Conservation (phyloP, 2,329 filamentous ascomycete species). For the Epichloe festucae region DNA sequence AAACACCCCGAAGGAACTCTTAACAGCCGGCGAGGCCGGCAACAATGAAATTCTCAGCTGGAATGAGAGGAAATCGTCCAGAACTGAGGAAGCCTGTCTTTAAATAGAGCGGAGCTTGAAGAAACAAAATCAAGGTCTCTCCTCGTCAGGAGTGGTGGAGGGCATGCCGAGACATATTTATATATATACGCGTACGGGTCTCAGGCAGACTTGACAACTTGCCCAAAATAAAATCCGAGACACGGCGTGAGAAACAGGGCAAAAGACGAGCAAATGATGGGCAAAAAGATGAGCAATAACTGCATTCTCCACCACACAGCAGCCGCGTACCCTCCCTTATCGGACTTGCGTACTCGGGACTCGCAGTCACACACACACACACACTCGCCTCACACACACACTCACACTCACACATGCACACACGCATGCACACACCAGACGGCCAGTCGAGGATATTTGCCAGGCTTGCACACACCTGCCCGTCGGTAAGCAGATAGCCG, state of each 20-base stretch:
- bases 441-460: background rate
- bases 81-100: constrained; percentile 1
- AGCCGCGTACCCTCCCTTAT: background rate
- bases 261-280: background rate
- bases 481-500: too few relatives aligned
- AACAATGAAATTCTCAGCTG: constrained; percentile 1
- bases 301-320: background rate
- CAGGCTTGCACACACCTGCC: background rate
- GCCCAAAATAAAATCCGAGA: background rate
- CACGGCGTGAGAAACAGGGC: background rate
- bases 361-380: background rate
- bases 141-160: background rate
- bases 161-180: background rate
- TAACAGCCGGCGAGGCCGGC: constrained; percentile 1
- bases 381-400: background rate
- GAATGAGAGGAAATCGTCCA: background rate
- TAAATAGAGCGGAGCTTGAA: background rate
- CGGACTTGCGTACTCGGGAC: background rate
- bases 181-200: background rate
- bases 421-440: background rate
- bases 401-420: background rate
- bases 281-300: too few relatives aligned
- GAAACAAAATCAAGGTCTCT: background rate
- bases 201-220: background rate
- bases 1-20: background rate